Percentiles rank a stretch among this genome's conserved stretches.
Evolutionary conservation across 2,329 filamentous ascomycete species (phyloP).

Genomic region (Boeremia exigua): DNA sequence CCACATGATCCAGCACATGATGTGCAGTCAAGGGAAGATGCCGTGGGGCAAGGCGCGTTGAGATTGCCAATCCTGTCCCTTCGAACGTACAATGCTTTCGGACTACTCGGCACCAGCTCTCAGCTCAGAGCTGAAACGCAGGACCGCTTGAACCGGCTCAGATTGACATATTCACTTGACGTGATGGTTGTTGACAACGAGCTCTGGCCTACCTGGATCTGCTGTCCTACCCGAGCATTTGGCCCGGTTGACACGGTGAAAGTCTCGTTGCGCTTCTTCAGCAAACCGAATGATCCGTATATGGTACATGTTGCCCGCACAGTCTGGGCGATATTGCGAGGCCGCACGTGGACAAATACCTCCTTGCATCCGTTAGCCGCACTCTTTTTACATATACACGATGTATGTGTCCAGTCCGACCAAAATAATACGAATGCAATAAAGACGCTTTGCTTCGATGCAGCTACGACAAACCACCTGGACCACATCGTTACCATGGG

Average conservation of each 20-base stretch:
- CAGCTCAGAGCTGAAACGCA: slow-evolving; percentile 7
- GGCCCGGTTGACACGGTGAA: neutral
- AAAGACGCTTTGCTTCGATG: neutral
- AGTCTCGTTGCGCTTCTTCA: slow-evolving; percentile 13
- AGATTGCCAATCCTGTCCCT: neutral
- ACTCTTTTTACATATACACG: slow-evolving; percentile 8
- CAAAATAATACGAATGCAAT: neutral
- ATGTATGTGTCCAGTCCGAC: slow-evolving; percentile 1
- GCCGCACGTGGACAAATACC: slow-evolving; percentile 5
- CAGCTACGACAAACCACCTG: neutral
- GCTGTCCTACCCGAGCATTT: slow-evolving; percentile 5
- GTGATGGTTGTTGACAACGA: slow-evolving; percentile 14
- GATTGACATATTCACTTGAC: slow-evolving; percentile 2
- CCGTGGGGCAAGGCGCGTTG: neutral
- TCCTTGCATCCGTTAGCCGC: slow-evolving; percentile 8
- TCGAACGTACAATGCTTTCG: slow-evolving; percentile 2
- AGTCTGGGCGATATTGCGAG: slow-evolving; percentile 8
- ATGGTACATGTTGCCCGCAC: slow-evolving; percentile 14
- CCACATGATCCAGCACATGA: slow-evolving; percentile 7
- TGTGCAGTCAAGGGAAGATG: neutral
- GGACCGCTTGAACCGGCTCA: neutral
- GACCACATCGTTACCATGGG: neutral
- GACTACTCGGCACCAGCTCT: slow-evolving; percentile 2
- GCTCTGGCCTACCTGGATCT: slow-evolving; percentile 16
- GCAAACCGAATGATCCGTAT: slow-evolving; percentile 7